These are phyloP conservation scores for Pichia sp. DNA, from an alignment of 1,139 yeast genomes.

Conservation along the genomic window DNA sequence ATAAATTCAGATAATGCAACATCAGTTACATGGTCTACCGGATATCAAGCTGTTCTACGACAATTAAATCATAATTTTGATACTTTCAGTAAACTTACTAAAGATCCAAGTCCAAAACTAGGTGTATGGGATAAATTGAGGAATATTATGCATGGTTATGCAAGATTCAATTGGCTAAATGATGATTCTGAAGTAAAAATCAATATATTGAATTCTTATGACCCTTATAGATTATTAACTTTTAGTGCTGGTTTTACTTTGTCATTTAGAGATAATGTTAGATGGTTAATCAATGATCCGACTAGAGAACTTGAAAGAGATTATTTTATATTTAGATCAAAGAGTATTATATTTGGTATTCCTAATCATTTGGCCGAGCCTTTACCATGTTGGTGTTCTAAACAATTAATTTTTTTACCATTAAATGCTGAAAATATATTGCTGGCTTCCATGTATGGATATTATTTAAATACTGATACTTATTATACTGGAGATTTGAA, in stretches of 20 bases:
- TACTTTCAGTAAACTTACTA: conserved; percentile 72
- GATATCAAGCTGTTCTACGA: conserved; percentile 72
- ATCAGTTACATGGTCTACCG: conserved; percentile 79
- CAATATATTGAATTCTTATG: conserved; percentile 62
- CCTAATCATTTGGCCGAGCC: conserved; percentile 61
- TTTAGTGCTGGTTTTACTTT: conserved; percentile 74
- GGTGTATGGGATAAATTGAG: conserved; percentile 82
- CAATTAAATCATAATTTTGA: conserved; percentile 77
- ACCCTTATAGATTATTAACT: conserved; percentile 71
- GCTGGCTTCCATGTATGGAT: conserved; percentile 21
- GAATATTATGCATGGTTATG: conserved; percentile 51
- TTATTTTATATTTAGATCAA: conserved; percentile 58
- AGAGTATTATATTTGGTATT: conserved; percentile 62
- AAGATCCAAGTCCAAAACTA: conserved; percentile 76
- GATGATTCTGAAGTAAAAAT: conserved; percentile 52
- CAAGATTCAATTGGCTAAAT: conserved; percentile 39
- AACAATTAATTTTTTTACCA: conserved; percentile 28
- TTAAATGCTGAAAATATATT: conserved; percentile 10
- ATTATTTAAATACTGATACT: conserved; percentile 17
- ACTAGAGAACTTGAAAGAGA: conserved; percentile 33
- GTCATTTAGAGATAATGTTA: conserved; percentile 66
- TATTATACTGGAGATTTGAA: conserved; percentile 11
- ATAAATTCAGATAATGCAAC: conserved; percentile 56
- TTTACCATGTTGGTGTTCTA: conserved; percentile 55
- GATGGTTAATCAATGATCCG: conserved; percentile 52